Evolutionary conservation across 2,329 filamentous ascomycete species (phyloP).

Genomic region (Colletotrichum coccodes): DNA sequence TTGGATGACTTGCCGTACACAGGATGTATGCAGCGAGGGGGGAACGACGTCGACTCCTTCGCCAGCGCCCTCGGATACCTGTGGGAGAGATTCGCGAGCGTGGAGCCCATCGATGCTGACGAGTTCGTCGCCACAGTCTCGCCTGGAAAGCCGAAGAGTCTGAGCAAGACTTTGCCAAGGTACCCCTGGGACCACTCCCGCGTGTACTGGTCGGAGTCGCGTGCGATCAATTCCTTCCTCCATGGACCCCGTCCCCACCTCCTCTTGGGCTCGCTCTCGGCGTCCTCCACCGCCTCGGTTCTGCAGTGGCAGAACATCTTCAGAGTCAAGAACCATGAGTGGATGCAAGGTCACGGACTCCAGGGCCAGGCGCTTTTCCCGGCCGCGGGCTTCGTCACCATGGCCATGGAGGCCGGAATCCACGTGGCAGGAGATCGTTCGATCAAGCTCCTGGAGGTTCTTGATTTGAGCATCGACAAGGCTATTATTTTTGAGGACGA

Average conservation of each 20-base stretch:
- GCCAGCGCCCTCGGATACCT: slow-evolving; percentile 6
- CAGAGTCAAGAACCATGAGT: slow-evolving; percentile 35
- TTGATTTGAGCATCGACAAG: slow-evolving; percentile 15
- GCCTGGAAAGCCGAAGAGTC: no score
- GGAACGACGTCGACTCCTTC: slow-evolving; percentile 33
- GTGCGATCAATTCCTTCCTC: slow-evolving; percentile 36
- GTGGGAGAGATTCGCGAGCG: neutral
- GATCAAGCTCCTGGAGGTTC: neutral
- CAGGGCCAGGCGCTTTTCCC: slow-evolving; percentile 49
- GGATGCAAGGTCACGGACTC: slow-evolving; percentile 43
- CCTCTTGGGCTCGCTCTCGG: slow-evolving; percentile 35
- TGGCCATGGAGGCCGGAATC: slow-evolving; percentile 54
- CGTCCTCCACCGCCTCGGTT: neutral
- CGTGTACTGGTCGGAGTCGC: slow-evolving; percentile 42
- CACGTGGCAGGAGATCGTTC: slow-evolving; percentile 26
- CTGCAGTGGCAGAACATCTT: slow-evolving; percentile 33
- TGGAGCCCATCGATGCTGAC: neutral
- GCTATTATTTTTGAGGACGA: slow-evolving; percentile 4
- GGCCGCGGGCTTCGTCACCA: slow-evolving; percentile 52
- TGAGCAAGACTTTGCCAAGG: slow-evolving; percentile 41
- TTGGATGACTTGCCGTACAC: slow-evolving; percentile 36
- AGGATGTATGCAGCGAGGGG: slow-evolving; percentile 35
- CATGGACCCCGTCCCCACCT: slow-evolving; percentile 45
- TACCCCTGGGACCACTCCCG: slow-evolving; percentile 54
- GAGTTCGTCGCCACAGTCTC: neutral